phyloP scores from a whole-genome alignment of 2,329 filamentous ascomycete genomes.

The Cladophialophora psammophila region DNA sequence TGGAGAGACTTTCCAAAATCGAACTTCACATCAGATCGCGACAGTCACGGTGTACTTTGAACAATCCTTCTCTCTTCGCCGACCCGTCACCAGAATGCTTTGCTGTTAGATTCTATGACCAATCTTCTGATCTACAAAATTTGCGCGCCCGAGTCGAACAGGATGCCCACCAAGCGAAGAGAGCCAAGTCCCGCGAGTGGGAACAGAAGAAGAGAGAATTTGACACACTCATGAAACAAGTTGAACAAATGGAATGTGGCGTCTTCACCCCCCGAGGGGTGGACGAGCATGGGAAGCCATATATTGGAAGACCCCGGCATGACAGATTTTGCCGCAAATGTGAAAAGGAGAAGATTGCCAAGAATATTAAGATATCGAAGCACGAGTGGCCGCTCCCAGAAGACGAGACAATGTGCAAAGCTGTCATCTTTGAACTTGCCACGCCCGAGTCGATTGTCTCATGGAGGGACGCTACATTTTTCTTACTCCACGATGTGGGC shows the following conservation, averaged over 20 bases:
- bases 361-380: conserved; percentile 53
- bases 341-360: conserved; percentile 43
- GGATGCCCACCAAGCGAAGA: conserved; percentile 44
- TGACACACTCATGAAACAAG: conserved; percentile 39
- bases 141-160: conserved; percentile 50
- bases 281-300: neutral
- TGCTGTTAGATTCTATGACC: conserved; percentile 57
- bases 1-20: conserved; percentile 54
- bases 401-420: conserved; percentile 45
- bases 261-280: conserved; percentile 12
- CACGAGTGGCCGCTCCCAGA: conserved; percentile 66
- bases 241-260: conserved; percentile 24
- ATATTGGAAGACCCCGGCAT: conserved; percentile 9
- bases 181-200: conserved; percentile 48
- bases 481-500: conserved; percentile 50
- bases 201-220: conserved; percentile 43
- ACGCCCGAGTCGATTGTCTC: conserved; percentile 50
- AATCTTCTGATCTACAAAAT: conserved; percentile 52
- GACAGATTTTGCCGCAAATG: conserved; percentile 51
- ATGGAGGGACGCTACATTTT: conserved; percentile 61
- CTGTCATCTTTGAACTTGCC: conserved; percentile 62
- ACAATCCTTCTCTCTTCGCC: conserved; percentile 48
- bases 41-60: conserved; percentile 24
- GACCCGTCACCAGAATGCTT: conserved; percentile 51
- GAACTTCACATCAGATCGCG: conserved; percentile 59